Conservation (phyloP, 208 protist species). For the Leishmania guyanensis region DNA sequence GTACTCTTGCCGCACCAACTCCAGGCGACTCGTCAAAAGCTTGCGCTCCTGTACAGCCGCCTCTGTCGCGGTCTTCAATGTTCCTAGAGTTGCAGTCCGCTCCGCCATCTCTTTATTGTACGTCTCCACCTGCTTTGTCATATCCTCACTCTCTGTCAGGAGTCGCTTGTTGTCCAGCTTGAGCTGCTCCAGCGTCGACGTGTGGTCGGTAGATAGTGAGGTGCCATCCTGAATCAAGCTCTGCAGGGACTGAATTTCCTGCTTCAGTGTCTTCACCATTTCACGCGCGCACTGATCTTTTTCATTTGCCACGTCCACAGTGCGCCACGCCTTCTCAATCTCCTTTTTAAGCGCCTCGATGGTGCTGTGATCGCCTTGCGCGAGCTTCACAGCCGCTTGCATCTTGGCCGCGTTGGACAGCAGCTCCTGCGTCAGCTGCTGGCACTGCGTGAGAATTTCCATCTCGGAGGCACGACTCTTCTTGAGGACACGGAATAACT, state of each 20-base stretch:
- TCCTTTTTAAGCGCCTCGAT: constrained; percentile 97
- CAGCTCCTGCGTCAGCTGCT: constrained; percentile 97
- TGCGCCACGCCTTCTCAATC: constrained; percentile 97
- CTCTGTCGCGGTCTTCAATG: constrained; percentile 53
- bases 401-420: constrained; percentile 98
- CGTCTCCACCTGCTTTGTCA: constrained; percentile 90
- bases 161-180: constrained; percentile 95
- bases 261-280: constrained; percentile 95
- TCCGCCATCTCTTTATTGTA: constrained; percentile 71
- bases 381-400: constrained; percentile 95
- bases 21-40: constrained; percentile 57
- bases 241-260: constrained; percentile 94
- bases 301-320: constrained; percentile 97
- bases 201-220: constrained; percentile 90
- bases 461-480: constrained; percentile 98
- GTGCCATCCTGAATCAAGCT: constrained; percentile 94
- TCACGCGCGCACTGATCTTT: constrained; percentile 96
- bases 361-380: constrained; percentile 97
- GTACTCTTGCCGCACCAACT: constrained; percentile 70
- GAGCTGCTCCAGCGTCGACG: constrained; percentile 95
- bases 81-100: constrained; percentile 42
- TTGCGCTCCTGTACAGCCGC: constrained; percentile 60
- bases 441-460: constrained; percentile 94
- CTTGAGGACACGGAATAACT: constrained; percentile 95
- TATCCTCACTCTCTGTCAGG: constrained; percentile 89